Conservation (phyloP, 1,139 yeast species). For the Groenewaldozyma auringiensis region DNA sequence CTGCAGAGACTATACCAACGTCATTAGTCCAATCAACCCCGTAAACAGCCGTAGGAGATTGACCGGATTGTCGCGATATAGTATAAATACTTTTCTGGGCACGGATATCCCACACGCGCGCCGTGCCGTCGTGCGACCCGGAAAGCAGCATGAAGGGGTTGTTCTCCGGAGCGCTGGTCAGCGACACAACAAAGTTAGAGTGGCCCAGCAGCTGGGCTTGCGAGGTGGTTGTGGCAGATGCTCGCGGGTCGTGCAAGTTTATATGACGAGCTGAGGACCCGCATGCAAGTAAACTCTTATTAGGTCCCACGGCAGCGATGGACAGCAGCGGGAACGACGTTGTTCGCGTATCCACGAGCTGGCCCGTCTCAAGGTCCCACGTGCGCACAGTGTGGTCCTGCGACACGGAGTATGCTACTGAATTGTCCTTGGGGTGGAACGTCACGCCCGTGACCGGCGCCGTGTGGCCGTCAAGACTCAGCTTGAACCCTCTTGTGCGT, state of each 20-base stretch:
- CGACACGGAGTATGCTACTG: slow-evolving; percentile 88
- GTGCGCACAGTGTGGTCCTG: slow-evolving; percentile 94
- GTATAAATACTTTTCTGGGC: slow-evolving; percentile 80
- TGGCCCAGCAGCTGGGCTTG: slow-evolving; percentile 78
- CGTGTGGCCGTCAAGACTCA: slow-evolving; percentile 69
- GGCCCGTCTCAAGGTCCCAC: slow-evolving; percentile 85
- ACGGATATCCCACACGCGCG: slow-evolving; percentile 92
- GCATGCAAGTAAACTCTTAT: slow-evolving; percentile 62
- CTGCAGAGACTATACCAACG: slow-evolving; percentile 86
- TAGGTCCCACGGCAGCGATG: slow-evolving; percentile 53
- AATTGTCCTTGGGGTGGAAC: slow-evolving; percentile 59
- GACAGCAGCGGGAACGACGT: slow-evolving; percentile 85
- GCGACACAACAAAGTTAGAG: slow-evolving; percentile 77
- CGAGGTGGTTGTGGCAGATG: slow-evolving; percentile 37
- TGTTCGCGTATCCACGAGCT: slow-evolving; percentile 77
- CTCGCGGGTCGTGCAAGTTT: slow-evolving; percentile 84
- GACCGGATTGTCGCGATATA: slow-evolving; percentile 56
- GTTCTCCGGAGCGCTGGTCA: slow-evolving; percentile 45
- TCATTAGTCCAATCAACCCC: slow-evolving; percentile 78
- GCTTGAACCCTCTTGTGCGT: slow-evolving; percentile 73
- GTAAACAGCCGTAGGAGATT: slow-evolving; percentile 53
- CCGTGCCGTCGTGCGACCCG: slow-evolving; percentile 93
- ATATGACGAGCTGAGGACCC: slow-evolving; percentile 97
- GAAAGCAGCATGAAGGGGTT: slow-evolving; percentile 65
- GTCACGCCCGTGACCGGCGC: slow-evolving; percentile 82